Evolutionary conservation across 495 filamentous ascomycete species (phyloP).

Genomic region (Xylaria intraflava): DNA sequence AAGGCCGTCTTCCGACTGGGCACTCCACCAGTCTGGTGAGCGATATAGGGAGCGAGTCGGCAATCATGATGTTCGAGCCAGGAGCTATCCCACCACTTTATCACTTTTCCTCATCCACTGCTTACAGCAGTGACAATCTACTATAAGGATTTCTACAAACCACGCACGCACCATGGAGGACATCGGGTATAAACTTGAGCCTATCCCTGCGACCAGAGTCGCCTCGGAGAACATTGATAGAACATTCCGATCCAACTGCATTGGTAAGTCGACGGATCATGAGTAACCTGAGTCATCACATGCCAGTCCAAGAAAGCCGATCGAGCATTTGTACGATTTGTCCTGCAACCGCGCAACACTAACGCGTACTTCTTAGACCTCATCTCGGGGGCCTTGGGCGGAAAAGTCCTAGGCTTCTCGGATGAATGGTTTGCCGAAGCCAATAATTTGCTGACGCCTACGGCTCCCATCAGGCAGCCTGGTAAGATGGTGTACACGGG

Average conservation of each 20-base stretch:
- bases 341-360: constrained; percentile 3
- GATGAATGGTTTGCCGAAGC: constrained; percentile 90
- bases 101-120: not conserved
- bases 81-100: too few relatives aligned
- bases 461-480: constrained; percentile 64
- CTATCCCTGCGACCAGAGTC: constrained; percentile 42
- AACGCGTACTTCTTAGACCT: constrained; percentile 50
- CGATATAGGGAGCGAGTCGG: not conserved
- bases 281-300: not conserved
- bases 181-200: constrained; percentile 40
- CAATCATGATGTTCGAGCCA: not conserved
- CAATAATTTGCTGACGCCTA: constrained; percentile 68
- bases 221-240: constrained; percentile 58
- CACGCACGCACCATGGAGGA: constrained; percentile 18
- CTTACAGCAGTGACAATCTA: not conserved
- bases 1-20: constrained; percentile 5
- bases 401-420: constrained; percentile 66
- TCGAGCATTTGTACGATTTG: not conserved
- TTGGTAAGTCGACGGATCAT: constrained; percentile 45
- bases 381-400: constrained; percentile 65
- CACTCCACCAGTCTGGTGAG: not conserved
- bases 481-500: constrained; percentile 81
- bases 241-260: constrained; percentile 62
- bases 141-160: not conserved
- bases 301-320: not conserved